Conservation (phyloP, 495 filamentous ascomycete genomes). For the Penicillium alfredii region DNA sequence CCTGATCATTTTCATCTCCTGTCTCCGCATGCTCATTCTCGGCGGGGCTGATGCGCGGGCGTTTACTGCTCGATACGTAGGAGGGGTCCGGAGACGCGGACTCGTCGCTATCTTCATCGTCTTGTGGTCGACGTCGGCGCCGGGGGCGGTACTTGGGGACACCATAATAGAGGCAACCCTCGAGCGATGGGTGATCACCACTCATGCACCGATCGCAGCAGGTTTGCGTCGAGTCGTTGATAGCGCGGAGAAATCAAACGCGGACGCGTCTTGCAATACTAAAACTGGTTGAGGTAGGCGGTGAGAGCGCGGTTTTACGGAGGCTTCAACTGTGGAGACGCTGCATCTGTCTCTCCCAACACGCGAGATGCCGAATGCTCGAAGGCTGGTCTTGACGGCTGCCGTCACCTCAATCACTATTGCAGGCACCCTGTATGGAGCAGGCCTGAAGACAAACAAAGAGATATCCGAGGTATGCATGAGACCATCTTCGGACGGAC, state of each 20-base stretch:
- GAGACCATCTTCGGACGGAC: not conserved
- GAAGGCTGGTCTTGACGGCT: conserved; percentile 39
- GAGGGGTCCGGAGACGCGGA: conserved; percentile 13
- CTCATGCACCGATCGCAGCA: conserved; percentile 3
- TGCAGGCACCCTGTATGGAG: conserved; percentile 49
- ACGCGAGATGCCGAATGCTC: conserved; percentile 25
- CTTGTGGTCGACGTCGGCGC: conserved; percentile 27
- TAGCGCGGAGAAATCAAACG: conserved; percentile 11
- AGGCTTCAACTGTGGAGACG: not conserved
- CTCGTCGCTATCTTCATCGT: conserved; percentile 24
- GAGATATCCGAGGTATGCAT: conserved; percentile 40
- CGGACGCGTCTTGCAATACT: conserved; percentile 24
- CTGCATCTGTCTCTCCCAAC: conserved; percentile 3
- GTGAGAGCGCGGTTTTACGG: conserved; percentile 9
- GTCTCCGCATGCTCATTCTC: conserved; percentile 6
- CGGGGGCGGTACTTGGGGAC: conserved; percentile 21
- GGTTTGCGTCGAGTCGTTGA: conserved; percentile 7
- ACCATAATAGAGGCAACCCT: conserved; percentile 20
- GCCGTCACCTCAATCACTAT: conserved; percentile 46
- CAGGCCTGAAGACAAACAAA: conserved; percentile 44
- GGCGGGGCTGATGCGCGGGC: conserved; percentile 23
- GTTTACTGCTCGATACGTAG: conserved; percentile 28
- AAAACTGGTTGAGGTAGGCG: conserved; percentile 19
- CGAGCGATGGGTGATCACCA: conserved; percentile 4
- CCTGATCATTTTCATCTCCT: conserved; percentile 9